A percentile compares a stretch with the other conserved stretches of the same genome.
Evolutionary conservation across 768 basidiomycete genomes (phyloP).

Genomic region (Cystofilobasidium bisporidii): DNA sequence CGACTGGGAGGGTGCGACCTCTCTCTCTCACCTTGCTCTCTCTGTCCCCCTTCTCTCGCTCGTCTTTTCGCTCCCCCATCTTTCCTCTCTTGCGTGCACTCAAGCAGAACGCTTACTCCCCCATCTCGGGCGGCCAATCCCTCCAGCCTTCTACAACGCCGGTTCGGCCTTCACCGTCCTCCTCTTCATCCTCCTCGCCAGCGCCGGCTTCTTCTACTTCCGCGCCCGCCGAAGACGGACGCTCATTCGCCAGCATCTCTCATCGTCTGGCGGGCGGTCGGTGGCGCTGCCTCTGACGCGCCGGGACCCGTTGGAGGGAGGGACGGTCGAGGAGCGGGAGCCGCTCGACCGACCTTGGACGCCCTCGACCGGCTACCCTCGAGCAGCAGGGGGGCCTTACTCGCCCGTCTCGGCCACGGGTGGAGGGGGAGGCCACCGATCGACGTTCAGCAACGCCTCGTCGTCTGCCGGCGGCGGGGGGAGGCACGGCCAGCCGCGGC

Average conservation of each 20-base stretch:
- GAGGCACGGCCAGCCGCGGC: background rate
- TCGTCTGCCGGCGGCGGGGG: background rate
- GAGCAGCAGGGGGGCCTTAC: background rate
- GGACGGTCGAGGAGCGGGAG: background rate
- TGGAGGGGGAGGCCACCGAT: background rate
- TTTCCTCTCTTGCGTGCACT: too few relatives aligned
- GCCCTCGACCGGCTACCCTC: background rate
- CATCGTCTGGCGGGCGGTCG: background rate
- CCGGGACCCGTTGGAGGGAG: background rate
- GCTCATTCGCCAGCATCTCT: conserved; percentile 28
- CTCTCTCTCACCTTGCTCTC: too few relatives aligned
- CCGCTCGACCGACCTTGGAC: background rate
- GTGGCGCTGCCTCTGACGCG: conserved; percentile 17
- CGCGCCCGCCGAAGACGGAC: conserved; percentile 47
- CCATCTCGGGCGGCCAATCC: too few relatives aligned
- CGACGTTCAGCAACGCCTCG: background rate
- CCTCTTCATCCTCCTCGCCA: conserved; percentile 55
- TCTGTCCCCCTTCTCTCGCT: too few relatives aligned
- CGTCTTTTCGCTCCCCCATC: too few relatives aligned
- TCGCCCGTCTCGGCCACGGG: background rate
- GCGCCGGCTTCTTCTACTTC: conserved; percentile 73
- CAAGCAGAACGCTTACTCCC: too few relatives aligned
- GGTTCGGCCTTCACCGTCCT: conserved; percentile 80
- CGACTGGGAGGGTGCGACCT: conserved; percentile 7
- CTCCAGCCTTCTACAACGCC: conserved; percentile 82